Evolutionary conservation across 2,329 filamentous ascomycete species (phyloP), one percentile per base, ranked within the genome.

Genomic region (Decorospora gaudefroyi): DNA sequence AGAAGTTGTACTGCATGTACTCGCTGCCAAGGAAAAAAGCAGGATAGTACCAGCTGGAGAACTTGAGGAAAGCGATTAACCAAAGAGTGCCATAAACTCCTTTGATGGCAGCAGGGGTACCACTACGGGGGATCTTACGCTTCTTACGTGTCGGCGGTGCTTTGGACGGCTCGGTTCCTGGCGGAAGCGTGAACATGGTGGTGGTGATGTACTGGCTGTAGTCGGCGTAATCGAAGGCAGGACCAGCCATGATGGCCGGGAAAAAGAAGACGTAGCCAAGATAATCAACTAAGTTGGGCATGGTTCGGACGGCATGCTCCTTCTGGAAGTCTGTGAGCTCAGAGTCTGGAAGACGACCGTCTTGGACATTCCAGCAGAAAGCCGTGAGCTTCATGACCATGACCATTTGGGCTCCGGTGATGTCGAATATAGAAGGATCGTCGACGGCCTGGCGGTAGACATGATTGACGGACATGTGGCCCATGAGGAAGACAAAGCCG

Each of bases 321-420:
- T 86, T 91, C 69, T 99, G 93, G 31, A 87, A 83, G 35, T 93
- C 88, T 1, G 88, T 88, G n/a, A 99, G 81, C 45, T 91, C 83
- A 29, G 86, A 79, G 12, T 86, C 83, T 3, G 89, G 84, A 13
- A 95, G 78, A 46, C 86, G 84, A 13, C 93, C 95, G 69, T 99
- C 93, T 62, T 93, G 90, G 6, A 97, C 86, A 67, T 97, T 97
- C 93, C 93, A 99, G 74, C 90, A 95, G 67, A 99, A 99, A 4
- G 92, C 88, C 15, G 85, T 90, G 23, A 99, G 82, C 67, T 99
- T 99, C 90, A 99, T 99, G 52, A 97, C 86, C 59, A 97, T 74
- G 22, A 99, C 93, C 93, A 99, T 99, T 71, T 99, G 93, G 1
- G 92, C 90, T 27, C 87, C 72, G 44, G 92, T 96, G 57, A 99